Evolutionary conservation across 208 protist species (phyloP).

Genomic region (Plasmodiophora brassicae): DNA sequence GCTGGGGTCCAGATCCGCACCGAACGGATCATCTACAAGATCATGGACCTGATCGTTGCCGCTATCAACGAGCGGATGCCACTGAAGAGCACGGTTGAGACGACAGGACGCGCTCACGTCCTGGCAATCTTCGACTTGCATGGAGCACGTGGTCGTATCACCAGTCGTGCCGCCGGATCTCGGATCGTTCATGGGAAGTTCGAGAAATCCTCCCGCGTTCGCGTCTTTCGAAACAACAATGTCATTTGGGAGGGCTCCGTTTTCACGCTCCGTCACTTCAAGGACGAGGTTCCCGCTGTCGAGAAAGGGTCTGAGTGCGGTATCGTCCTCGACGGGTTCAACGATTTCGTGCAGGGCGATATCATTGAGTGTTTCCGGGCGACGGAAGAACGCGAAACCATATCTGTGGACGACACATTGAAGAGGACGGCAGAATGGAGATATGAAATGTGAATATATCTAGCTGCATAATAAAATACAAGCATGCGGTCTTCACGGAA

Average conservation of each 20-base stretch:
- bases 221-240: not conserved
- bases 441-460: too few species aligned
- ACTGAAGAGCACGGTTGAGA: not conserved
- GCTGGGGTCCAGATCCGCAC: not conserved
- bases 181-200: not conserved
- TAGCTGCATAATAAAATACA: too few species aligned
- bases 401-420: not conserved
- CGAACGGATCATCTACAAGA: not conserved
- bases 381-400: not conserved
- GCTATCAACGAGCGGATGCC: not conserved
- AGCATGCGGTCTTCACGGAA: too few species aligned
- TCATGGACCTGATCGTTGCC: not conserved
- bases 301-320: not conserved
- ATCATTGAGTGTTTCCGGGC: not conserved
- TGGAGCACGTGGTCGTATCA: not conserved
- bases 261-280: not conserved
- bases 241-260: not conserved
- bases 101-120: not conserved
- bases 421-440: not conserved
- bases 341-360: constrained; percentile 10
- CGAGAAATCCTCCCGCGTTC: not conserved
- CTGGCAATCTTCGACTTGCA: not conserved
- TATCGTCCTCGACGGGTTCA: constrained; percentile 19
- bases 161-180: not conserved
- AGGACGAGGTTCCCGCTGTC: not conserved